Evolutionary conservation across 306 rosid genomes (phyloP), one percentile per base, ranked within the genome.

Genomic region (Carpinus fangiana): DNA sequence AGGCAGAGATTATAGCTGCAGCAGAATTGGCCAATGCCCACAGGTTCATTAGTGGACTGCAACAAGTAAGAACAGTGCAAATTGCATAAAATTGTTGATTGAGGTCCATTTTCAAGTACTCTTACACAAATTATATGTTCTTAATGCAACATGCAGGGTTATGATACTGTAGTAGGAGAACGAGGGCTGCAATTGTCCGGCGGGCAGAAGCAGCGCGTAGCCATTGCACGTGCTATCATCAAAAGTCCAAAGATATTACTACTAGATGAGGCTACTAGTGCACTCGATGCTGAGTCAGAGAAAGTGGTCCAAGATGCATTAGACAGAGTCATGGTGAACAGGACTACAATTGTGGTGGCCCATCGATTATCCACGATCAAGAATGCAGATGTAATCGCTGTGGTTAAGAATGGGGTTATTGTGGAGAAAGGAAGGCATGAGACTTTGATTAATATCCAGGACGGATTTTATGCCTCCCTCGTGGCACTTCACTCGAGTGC

Each of bases 301-400:
- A 90, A 90, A 78, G 91, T 93, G 17, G 98, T 93, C 59, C 98
- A 93, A 83, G 98, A 93, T 57, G 98, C 98, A 78, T 77, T 93
- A 14, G 98, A 93, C 55, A 87, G 64, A 76, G 97, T 93, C 8
- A 87, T 91, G 95, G 90, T 93, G 26, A 87, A 82, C 73, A 78
- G 93, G 28, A 93, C 98, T 20, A 91, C 98, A 0, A 87, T 91
- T 66, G 93, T 93, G 20, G 93, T 93, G 43, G 97, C 98, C 12
- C 98, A 93, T 79, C 86, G 97, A 26, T 73, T 93, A 0, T 91
- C 98, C n/a, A 93, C 98, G 8, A 93, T 93, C 54, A 93, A 87
- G 83, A 90, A 91, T 48, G 98, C 98, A 3, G 97, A 93, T 72
- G 76, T 87, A 21, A 91, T 93, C 69, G 98, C 97, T 0, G 98